Evolutionary conservation across 2,329 filamentous ascomycete species (phyloP).

Genomic region (Colletotrichum sp.): DNA sequence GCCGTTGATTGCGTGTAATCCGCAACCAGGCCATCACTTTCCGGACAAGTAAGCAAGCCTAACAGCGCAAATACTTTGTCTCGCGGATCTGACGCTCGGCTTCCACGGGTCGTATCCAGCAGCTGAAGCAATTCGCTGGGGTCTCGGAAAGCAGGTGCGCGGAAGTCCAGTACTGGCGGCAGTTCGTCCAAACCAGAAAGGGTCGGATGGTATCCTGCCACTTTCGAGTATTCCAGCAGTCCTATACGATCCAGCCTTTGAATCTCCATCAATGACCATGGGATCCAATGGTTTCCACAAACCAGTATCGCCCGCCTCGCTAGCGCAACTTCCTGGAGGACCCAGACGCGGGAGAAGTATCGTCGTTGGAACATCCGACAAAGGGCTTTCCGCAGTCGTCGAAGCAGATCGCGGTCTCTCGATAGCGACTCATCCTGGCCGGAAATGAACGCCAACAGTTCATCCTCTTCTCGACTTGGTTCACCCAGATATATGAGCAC

Average conservation of each 20-base stretch:
- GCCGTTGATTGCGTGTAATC: conserved; percentile 22
- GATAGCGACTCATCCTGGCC: accelerated
- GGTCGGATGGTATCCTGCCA: neutral
- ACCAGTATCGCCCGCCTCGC: conserved; percentile 10
- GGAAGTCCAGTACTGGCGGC: neutral
- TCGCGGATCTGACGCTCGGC: conserved; percentile 24
- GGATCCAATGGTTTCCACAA: neutral
- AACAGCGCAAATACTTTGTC: conserved; percentile 30
- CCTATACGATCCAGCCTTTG: neutral
- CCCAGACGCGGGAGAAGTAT: conserved; percentile 12
- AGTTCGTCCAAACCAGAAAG: neutral
- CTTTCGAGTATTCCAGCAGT: accelerated
- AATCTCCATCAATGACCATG: neutral
- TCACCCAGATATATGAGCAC: conserved; percentile 14
- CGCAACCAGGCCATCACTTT: conserved; percentile 4
- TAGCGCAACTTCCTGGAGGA: conserved; percentile 30
- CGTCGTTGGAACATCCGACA: neutral
- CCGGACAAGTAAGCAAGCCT: conserved; percentile 25
- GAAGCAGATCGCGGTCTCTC: accelerated
- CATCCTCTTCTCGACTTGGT: conserved; percentile 23
- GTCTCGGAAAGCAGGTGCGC: neutral
- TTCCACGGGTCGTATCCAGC: neutral
- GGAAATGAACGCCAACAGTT: neutral
- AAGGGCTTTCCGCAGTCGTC: neutral
- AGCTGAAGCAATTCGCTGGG: neutral